These are phyloP conservation scores for Termitomyces sp. DNA, from an alignment of 768 basidiomycete species.

Conservation along the genomic window DNA sequence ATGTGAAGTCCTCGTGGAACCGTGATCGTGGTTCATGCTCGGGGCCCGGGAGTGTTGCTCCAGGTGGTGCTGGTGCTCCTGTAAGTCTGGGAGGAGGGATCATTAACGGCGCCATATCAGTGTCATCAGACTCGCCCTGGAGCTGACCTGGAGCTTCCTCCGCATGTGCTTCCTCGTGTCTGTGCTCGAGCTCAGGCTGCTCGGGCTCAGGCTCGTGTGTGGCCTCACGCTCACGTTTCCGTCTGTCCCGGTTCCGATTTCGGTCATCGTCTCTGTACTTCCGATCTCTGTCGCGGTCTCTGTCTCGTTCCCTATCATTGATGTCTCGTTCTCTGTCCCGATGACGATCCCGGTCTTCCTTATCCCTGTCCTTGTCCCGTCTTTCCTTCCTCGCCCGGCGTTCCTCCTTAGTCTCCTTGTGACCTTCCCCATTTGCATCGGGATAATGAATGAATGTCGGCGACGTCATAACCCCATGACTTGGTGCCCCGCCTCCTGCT, in stretches of 20 bases:
- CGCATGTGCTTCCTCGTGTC: conserved; percentile 2
- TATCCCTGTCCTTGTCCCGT: neutral
- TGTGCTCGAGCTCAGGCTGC: conserved; percentile 7
- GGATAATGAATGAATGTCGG: conserved; percentile 14
- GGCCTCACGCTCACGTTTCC: conserved; percentile 7
- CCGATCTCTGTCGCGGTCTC: conserved; percentile 3
- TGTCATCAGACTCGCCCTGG: conserved; percentile 17
- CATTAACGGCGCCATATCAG: conserved; percentile 22
- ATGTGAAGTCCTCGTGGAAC: conserved; percentile 20
- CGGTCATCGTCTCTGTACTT: conserved; percentile 2
- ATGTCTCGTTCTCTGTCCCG: conserved; percentile 13
- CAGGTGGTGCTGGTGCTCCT: neutral
- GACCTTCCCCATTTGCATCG: conserved; percentile 5
- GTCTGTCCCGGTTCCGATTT: conserved; percentile 7
- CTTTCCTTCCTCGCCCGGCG: neutral
- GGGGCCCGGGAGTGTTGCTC: conserved; percentile 2
- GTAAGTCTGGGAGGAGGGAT: conserved; percentile 19
- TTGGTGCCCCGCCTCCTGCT: neutral
- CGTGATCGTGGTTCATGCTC: conserved; percentile 17
- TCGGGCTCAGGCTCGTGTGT: conserved; percentile 8
- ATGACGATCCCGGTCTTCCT: neutral
- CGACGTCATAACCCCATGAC: conserved; percentile 4
- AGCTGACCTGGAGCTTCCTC: conserved; percentile 14
- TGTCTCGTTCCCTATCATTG: conserved; percentile 3
- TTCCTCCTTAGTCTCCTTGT: neutral